Evolutionary conservation across 1,284 basidiomycete genomes (phyloP).

Genomic region (Laetiporus sulphureus): DNA sequence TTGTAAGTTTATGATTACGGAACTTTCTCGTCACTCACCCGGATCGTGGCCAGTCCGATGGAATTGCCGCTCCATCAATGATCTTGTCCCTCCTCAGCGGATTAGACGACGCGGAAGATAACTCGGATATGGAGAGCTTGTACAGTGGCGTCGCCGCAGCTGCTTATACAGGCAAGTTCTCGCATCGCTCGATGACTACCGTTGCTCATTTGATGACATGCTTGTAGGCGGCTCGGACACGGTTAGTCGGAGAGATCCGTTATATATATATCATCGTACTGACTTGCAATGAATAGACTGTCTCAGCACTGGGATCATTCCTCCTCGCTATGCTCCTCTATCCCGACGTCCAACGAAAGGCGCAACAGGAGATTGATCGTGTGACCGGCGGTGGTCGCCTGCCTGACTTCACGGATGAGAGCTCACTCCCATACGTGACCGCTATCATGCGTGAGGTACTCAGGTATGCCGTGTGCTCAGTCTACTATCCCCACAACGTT

Average conservation of each 20-base stretch:
- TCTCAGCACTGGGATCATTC: constrained; percentile 24
- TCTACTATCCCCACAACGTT: not conserved
- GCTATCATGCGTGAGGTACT: constrained; percentile 37
- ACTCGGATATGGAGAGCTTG: constrained; percentile 11
- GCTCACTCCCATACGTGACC: constrained; percentile 32
- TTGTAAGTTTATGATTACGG: constrained; percentile 13
- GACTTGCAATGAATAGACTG: constrained; percentile 13
- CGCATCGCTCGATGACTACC: too few relatives aligned
- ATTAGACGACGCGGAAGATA: constrained; percentile 12
- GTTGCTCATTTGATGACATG: not conserved
- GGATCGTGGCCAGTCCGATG: constrained; percentile 11
- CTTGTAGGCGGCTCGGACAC: constrained; percentile 18
- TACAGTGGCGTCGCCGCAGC: constrained; percentile 19
- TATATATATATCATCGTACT: constrained; percentile 1
- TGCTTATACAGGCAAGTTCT: constrained; percentile 15
- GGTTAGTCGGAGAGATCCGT: constrained; percentile 10
- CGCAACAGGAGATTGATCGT: constrained; percentile 34
- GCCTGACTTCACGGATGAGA: constrained; percentile 34
- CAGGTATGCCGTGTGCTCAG: constrained; percentile 18
- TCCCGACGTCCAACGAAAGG: constrained; percentile 32
- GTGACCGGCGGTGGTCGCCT: constrained; percentile 33
- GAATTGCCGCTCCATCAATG: constrained; percentile 16
- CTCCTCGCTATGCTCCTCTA: constrained; percentile 32
- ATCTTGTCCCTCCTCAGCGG: constrained; percentile 15
- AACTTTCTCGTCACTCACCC: not conserved